Evolutionary conservation across 352 stramenopile genomes (phyloP).

Genomic region (Phytopythium aichiense): DNA sequence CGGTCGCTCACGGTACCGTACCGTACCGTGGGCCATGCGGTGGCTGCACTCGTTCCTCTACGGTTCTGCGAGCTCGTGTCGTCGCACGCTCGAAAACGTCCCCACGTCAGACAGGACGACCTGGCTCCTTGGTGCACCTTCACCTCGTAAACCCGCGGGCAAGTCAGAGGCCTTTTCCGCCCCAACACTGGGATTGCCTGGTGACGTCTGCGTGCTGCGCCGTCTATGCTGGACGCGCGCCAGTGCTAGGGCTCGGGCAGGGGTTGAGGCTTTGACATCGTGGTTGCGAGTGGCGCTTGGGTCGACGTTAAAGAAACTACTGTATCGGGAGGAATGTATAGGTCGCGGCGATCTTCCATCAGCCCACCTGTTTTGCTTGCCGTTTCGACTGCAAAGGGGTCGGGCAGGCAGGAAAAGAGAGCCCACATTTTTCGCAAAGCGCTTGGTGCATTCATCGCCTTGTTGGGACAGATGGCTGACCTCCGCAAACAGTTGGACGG

Average conservation of each 20-base stretch:
- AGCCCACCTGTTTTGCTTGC: neutral
- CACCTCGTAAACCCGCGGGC: neutral
- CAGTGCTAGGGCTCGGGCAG: neutral
- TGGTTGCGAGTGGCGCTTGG: neutral
- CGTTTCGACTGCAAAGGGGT: neutral
- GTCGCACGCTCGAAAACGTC: constrained; percentile 10
- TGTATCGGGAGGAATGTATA: neutral
- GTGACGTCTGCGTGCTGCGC: neutral
- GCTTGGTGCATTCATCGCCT: neutral
- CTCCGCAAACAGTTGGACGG: neutral
- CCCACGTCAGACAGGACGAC: constrained; percentile 9
- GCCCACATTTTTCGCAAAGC: constrained; percentile 1
- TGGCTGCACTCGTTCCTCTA: constrained; percentile 1
- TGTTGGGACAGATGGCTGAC: neutral
- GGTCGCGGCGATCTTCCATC: neutral
- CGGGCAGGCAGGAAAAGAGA: neutral
- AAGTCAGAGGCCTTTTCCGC: neutral
- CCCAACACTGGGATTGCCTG: neutral
- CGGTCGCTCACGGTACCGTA: constrained; percentile 2
- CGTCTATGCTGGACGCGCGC: neutral
- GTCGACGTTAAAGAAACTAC: constrained; percentile 5
- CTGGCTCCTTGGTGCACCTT: constrained; percentile 2
- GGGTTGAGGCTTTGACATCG: neutral
- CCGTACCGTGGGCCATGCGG: neutral
- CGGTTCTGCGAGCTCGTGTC: neutral